A percentile compares a stretch with the other conserved stretches of the same genome.
Conservation (phyloP, 768 basidiomycete species). For the Gloeostereum incarnatum region DNA sequence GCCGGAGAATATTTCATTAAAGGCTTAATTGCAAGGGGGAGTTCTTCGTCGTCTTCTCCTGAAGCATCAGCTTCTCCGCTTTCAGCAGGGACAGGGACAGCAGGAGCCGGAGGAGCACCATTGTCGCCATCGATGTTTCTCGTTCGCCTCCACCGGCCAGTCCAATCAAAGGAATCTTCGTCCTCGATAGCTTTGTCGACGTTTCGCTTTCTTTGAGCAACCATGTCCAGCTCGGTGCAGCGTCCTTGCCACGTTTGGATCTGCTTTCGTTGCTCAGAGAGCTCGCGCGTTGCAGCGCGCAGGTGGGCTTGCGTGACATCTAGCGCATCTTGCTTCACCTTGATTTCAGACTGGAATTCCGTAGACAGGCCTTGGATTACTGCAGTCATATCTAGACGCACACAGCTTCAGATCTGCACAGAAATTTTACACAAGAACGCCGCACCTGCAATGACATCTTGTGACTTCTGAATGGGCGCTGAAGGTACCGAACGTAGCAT, state of each 20-base stretch:
- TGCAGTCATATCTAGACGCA: slow-evolving; percentile 60
- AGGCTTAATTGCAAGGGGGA: not conserved
- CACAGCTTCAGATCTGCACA: not conserved
- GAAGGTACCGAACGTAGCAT: slow-evolving; percentile 66
- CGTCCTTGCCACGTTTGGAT: slow-evolving; percentile 67
- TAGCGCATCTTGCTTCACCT: slow-evolving; percentile 79
- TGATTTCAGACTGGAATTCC: slow-evolving; percentile 80
- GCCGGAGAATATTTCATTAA: slow-evolving; percentile 26
- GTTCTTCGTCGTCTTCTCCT: slow-evolving; percentile 8
- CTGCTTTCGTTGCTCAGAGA: slow-evolving; percentile 85
- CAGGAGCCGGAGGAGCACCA: not conserved
- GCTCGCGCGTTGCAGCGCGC: slow-evolving; percentile 80
- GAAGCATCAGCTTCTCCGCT: slow-evolving; percentile 8
- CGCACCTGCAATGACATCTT: slow-evolving; percentile 74
- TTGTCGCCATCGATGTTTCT: slow-evolving; percentile 29
- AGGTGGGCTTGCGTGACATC: slow-evolving; percentile 83
- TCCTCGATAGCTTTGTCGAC: slow-evolving; percentile 70
- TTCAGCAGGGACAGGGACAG: slow-evolving; percentile 1
- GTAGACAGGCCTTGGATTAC: slow-evolving; percentile 74
- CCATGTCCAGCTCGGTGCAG: slow-evolving; percentile 72
- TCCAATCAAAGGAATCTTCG: slow-evolving; percentile 85
- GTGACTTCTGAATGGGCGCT: slow-evolving; percentile 77
- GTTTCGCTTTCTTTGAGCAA: slow-evolving; percentile 75
- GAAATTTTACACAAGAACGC: not conserved
- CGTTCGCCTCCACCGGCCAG: slow-evolving; percentile 45